phyloP scores from a whole-genome alignment of 371 early-diverging fungal species.

The Rhizomucor pusillus region DNA sequence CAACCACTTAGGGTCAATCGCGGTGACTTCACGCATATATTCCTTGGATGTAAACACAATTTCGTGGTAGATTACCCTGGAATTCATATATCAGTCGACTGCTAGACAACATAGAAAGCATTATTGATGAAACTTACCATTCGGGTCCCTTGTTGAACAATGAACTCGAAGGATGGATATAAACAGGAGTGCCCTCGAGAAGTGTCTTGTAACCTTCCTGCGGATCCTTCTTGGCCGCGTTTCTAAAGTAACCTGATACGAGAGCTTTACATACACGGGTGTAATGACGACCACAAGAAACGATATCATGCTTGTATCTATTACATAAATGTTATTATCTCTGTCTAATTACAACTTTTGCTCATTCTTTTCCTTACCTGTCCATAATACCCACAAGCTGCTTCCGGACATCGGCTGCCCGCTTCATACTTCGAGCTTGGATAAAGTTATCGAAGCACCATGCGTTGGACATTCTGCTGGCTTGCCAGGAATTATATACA shows the following conservation, averaged over 20 bases:
- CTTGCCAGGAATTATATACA: slow-evolving; percentile 95
- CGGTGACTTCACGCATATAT: slow-evolving; percentile 96
- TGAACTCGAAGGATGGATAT: slow-evolving; percentile 93
- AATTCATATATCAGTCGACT: neutral
- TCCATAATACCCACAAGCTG: slow-evolving; percentile 97
- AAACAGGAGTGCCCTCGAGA: slow-evolving; percentile 95
- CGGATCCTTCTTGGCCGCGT: slow-evolving; percentile 96
- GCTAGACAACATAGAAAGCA: neutral
- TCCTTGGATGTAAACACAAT: slow-evolving; percentile 96
- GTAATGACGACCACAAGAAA: slow-evolving; percentile 91
- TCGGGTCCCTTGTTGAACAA: slow-evolving; percentile 96
- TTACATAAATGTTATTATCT: neutral
- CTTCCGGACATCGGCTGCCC: slow-evolving; percentile 92
- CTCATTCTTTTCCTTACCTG: slow-evolving; percentile 25
- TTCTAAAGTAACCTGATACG: slow-evolving; percentile 91
- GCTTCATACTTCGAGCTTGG: slow-evolving; percentile 85
- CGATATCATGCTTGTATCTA: slow-evolving; percentile 88
- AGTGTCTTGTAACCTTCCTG: slow-evolving; percentile 97
- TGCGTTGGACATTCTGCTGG: slow-evolving; percentile 80
- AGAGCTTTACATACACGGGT: slow-evolving; percentile 87
- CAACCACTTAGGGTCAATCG: slow-evolving; percentile 97
- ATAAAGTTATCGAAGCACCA: slow-evolving; percentile 98
- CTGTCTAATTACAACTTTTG: neutral
- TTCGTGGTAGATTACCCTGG: slow-evolving; percentile 95
- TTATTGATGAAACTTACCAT: slow-evolving; percentile 54